Evolutionary conservation across 805 yeast species (phyloP).

Genomic region (Barnettozyma sp.): DNA sequence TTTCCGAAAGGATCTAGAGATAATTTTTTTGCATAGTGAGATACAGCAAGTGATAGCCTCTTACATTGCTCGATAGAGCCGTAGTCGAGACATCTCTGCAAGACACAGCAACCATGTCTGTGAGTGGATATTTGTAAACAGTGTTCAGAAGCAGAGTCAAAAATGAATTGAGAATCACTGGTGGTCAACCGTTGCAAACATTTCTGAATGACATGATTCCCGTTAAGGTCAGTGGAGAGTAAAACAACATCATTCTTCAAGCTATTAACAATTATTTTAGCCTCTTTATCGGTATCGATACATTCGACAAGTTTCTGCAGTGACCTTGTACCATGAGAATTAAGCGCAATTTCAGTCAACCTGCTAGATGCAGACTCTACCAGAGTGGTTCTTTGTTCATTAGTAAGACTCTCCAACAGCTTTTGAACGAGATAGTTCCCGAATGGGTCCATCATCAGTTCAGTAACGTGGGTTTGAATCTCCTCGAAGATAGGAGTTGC

Average conservation of each 20-base stretch:
- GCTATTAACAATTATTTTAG: conserved; percentile 50
- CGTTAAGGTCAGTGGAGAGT: conserved; percentile 83
- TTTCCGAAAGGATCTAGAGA: conserved; percentile 94
- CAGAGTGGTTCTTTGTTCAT: conserved; percentile 61
- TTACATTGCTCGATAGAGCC: conserved; percentile 67
- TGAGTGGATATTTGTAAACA: conserved; percentile 85
- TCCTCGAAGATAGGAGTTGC: conserved; percentile 77
- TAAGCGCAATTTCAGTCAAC: conserved; percentile 73
- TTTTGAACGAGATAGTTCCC: conserved; percentile 96
- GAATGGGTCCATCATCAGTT: conserved; percentile 90
- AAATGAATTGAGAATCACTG: conserved; percentile 77
- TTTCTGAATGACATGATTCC: conserved; percentile 94
- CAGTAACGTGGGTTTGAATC: conserved; percentile 68
- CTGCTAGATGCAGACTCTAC: conserved; percentile 68
- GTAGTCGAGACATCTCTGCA: conserved; percentile 90
- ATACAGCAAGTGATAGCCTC: conserved; percentile 59
- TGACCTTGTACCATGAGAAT: conserved; percentile 96
- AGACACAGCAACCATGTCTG: conserved; percentile 95
- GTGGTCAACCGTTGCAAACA: conserved; percentile 68
- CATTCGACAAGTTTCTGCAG: conserved; percentile 88
- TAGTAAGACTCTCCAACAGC: conserved; percentile 66
- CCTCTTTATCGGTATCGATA: conserved; percentile 64
- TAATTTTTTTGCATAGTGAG: conserved; percentile 58
- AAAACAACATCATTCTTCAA: conserved; percentile 67
- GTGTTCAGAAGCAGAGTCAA: conserved; percentile 71